Evolutionary conservation across 2,329 filamentous ascomycete genomes (phyloP).

Genomic region (Nannizziopsis arthrosporioides): DNA sequence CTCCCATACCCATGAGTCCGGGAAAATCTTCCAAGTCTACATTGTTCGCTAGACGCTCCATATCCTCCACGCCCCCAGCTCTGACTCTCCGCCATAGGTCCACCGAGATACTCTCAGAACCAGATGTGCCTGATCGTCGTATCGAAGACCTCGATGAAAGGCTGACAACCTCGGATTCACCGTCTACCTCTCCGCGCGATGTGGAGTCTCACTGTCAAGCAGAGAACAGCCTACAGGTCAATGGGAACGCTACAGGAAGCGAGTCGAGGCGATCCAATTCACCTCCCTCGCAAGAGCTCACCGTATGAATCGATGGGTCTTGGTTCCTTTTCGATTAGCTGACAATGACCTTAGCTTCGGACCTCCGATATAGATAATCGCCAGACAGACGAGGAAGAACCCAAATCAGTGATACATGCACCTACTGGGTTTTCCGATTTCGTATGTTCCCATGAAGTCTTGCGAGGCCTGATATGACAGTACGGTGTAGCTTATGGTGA

Average conservation of each 20-base stretch:
- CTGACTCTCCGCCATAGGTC: background rate
- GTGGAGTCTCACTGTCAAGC: background rate
- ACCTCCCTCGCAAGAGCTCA: constrained; percentile 1
- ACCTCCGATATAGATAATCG: constrained; percentile 18
- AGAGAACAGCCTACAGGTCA: background rate
- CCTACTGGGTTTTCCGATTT: constrained; percentile 72
- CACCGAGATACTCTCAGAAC: background rate
- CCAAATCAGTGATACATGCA: constrained; percentile 82
- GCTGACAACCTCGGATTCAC: background rate
- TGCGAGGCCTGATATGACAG: background rate
- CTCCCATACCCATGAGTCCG: constrained; percentile 1
- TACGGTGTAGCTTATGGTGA: constrained; percentile 5
- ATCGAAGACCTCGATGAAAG: background rate
- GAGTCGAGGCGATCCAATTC: background rate
- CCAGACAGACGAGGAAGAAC: constrained; percentile 45
- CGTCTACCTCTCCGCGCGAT: background rate
- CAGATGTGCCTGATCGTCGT: background rate
- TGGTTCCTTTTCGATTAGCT: background rate
- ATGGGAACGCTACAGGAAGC: background rate
- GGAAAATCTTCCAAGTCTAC: background rate
- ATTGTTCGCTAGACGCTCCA: constrained; percentile 1
- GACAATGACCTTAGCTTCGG: constrained; percentile 22
- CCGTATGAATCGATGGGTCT: constrained; percentile 1
- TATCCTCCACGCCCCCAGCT: background rate
- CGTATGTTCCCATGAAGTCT: constrained; percentile 39